phyloP scores from a whole-genome alignment of 805 yeast species.

The Ogataea trehaloabstinens region DNA sequence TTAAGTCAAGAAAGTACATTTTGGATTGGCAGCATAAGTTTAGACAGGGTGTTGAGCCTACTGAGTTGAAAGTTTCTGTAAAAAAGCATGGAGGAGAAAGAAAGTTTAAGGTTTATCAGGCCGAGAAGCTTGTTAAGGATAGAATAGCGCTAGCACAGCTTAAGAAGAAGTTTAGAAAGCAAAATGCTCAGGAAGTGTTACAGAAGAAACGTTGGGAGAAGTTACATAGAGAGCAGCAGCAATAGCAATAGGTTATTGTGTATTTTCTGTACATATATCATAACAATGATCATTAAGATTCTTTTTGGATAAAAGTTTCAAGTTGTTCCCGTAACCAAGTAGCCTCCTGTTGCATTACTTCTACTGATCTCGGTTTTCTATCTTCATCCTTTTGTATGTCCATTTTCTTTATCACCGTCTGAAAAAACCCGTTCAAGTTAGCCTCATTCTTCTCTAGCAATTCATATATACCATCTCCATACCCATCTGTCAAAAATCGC shows the following conservation, averaged over 20 bases:
- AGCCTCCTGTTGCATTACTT: conserved; percentile 76
- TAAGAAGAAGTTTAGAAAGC: conserved; percentile 26
- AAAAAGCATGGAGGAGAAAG: conserved; percentile 90
- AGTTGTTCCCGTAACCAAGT: conserved; percentile 44
- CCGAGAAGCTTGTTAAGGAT: conserved; percentile 57
- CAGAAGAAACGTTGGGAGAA: conserved; percentile 23
- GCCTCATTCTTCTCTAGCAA: conserved; percentile 56
- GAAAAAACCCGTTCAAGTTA: conserved; percentile 39
- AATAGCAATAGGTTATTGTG: neutral
- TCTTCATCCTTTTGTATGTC: conserved; percentile 46
- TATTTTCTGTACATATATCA: conserved; percentile 1
- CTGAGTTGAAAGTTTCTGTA: conserved; percentile 56
- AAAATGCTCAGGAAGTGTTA: conserved; percentile 10
- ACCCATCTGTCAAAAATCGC: conserved; percentile 56
- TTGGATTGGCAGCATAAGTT: conserved; percentile 69
- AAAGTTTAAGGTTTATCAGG: conserved; percentile 62
- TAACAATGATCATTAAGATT: neutral
- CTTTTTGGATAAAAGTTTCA: conserved; percentile 5
- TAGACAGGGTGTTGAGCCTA: conserved; percentile 50
- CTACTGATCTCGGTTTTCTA: conserved; percentile 55
- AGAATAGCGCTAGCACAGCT: conserved; percentile 37
- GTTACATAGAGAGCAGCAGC: conserved; percentile 16
- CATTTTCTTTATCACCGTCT: conserved; percentile 24
- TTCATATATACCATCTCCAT: conserved; percentile 73
- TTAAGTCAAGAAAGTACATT: conserved; percentile 68